Conservation (phyloP, 108 stramenopile genomes). For the Epipyxis sp. region DNA sequence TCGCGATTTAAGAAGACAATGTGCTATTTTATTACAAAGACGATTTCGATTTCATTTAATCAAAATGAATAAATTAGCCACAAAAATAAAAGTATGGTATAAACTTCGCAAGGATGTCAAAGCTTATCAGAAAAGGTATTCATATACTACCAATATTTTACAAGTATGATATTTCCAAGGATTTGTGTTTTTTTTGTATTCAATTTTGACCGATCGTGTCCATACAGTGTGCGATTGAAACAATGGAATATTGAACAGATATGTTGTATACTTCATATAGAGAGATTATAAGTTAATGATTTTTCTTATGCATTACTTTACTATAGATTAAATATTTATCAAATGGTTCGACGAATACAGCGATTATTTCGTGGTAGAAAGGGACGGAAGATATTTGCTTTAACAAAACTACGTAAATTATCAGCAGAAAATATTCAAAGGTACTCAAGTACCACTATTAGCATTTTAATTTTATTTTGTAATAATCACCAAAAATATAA, state of each 20-base stretch:
- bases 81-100: not conserved
- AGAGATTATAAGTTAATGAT: too few relatives aligned
- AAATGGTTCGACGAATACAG: not conserved
- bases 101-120: not conserved
- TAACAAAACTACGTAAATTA: not conserved
- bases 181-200: too few relatives aligned
- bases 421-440: not conserved
- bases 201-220: too few relatives aligned
- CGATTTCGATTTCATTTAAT: not conserved
- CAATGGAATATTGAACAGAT: too few relatives aligned
- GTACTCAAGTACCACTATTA: too few relatives aligned
- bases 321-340: not conserved
- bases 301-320: too few relatives aligned
- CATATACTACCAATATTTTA: too few relatives aligned
- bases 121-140: not conserved
- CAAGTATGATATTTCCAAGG: too few relatives aligned
- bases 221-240: too few relatives aligned
- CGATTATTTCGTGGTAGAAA: not conserved
- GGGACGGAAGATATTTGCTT: not conserved
- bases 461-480: too few relatives aligned
- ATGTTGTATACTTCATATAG: too few relatives aligned
- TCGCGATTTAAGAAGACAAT: not conserved
- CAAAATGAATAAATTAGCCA: not conserved
- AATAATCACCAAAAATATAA: too few relatives aligned
- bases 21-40: not conserved